Evolutionary conservation across 2,329 filamentous ascomycete species (phyloP).

Genomic region (Colletotrichum costaricense): DNA sequence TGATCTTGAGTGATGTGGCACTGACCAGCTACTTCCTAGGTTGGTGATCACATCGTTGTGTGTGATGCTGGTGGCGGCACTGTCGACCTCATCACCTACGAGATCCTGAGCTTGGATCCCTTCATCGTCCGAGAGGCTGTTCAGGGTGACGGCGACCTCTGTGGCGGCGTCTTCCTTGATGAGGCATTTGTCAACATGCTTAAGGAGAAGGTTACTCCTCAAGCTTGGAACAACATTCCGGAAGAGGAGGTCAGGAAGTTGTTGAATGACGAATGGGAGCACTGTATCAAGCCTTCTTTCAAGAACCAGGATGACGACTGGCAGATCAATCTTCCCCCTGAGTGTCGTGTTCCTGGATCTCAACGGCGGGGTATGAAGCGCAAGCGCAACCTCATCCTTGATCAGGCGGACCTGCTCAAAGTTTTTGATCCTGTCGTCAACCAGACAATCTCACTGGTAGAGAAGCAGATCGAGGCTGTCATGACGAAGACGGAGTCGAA

Average conservation of each 20-base stretch:
- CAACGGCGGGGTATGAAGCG: neutral
- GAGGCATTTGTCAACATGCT: no score
- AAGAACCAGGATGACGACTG: conserved; percentile 25
- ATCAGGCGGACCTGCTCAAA: conserved; percentile 34
- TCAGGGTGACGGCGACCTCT: no score
- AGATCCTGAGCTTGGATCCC: no score
- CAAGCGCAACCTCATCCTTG: neutral
- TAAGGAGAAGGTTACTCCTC: accelerated
- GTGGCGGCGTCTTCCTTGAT: no score
- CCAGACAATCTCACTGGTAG: conserved; percentile 40
- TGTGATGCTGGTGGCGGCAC: conserved; percentile 49
- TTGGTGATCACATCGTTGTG: conserved; percentile 43
- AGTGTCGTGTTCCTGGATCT: neutral
- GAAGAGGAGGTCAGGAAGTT: neutral
- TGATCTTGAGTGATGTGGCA: no score
- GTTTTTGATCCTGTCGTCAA: conserved; percentile 41
- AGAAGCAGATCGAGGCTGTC: conserved; percentile 40
- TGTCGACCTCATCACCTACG: no score
- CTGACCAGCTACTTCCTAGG: neutral
- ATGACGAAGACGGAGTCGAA: conserved; percentile 2
- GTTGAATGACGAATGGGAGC: conserved; percentile 41
- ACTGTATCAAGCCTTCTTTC: conserved; percentile 41
- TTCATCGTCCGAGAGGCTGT: no score
- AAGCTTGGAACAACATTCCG: neutral
- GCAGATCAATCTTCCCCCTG: conserved; percentile 36